phyloP scores from a whole-genome alignment of 2,329 filamentous ascomycete species.

The Myriosclerotinia curreyana region DNA sequence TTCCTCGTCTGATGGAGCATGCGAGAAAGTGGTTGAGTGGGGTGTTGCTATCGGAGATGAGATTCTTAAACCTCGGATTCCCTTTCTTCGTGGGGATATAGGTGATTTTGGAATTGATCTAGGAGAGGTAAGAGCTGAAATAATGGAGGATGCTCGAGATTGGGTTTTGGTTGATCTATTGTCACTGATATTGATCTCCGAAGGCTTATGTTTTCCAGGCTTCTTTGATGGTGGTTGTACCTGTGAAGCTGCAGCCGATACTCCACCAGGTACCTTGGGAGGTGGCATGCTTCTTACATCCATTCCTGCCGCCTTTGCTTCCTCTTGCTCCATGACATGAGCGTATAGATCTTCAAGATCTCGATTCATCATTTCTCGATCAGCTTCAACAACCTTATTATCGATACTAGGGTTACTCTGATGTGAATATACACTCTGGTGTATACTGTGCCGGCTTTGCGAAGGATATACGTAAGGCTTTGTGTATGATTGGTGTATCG shows the following conservation, averaged over 20 bases:
- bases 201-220: conserved; percentile 47
- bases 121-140: conserved; percentile 57
- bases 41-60: conserved; percentile 66
- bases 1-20: conserved; percentile 54
- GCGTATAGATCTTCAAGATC: conserved; percentile 90
- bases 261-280: conserved; percentile 32
- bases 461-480: conserved; percentile 48
- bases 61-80: conserved; percentile 52
- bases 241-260: conserved; percentile 34
- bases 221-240: conserved; percentile 42
- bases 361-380: conserved; percentile 71
- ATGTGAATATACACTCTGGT: conserved; percentile 18
- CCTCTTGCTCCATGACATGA: conserved; percentile 87
- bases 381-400: conserved; percentile 68
- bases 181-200: conserved; percentile 43
- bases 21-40: conserved; percentile 57
- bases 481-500: conserved; percentile 27
- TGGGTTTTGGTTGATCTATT: conserved; percentile 45
- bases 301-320: conserved; percentile 57
- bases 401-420: conserved; percentile 55
- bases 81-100: conserved; percentile 42
- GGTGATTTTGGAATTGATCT: conserved; percentile 3
- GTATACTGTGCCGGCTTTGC: conserved; percentile 35
- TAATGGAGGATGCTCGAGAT: conserved; percentile 57
- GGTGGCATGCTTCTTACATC: conserved; percentile 46